These are phyloP conservation scores for Shiraia sp. DNA, from an alignment of 2,329 filamentous ascomycete species.

Conservation along the genomic window DNA sequence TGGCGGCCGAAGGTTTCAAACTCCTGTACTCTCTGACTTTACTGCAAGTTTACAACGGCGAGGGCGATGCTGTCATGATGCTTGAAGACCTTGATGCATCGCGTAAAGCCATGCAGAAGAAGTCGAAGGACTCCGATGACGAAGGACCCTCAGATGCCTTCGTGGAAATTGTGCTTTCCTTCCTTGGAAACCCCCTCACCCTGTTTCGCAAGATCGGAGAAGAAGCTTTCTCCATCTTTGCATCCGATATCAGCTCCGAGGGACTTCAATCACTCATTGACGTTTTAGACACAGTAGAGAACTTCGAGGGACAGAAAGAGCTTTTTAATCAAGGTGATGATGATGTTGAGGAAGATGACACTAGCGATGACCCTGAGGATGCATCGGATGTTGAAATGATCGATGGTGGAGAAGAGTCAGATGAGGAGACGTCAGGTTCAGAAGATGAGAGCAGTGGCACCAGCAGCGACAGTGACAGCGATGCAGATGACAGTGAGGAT, in stretches of 20 bases:
- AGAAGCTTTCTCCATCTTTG: conserved; percentile 85
- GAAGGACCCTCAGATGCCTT: conserved; percentile 49
- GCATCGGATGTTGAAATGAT: conserved; percentile 52
- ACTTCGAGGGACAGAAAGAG: conserved; percentile 78
- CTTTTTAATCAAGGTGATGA: conserved; percentile 70
- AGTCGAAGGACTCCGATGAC: conserved; percentile 23
- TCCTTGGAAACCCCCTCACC: conserved; percentile 82
- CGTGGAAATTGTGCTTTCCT: conserved; percentile 86
- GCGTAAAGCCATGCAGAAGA: conserved; percentile 63
- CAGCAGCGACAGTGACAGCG: conserved; percentile 12
- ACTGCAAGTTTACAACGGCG: conserved; percentile 87
- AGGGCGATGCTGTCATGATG: conserved; percentile 81
- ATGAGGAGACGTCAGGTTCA: conserved; percentile 21
- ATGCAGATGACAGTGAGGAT: conserved; percentile 41
- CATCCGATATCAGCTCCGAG: conserved; percentile 70
- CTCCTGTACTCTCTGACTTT: conserved; percentile 83
- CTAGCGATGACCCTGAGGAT: conserved; percentile 54
- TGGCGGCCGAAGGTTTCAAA: conserved; percentile 66
- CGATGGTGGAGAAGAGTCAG: conserved; percentile 39
- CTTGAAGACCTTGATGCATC: conserved; percentile 80
- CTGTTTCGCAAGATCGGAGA: conserved; percentile 85
- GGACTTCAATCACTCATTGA: conserved; percentile 70
- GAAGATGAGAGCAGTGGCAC: conserved; percentile 27
- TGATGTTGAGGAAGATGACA: conserved; percentile 45
- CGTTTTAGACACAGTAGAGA: conserved; percentile 79